Base-by-base conservation (phyloP, 495 filamentous ascomycete species). In the Glutinoglossum americanum region DNA sequence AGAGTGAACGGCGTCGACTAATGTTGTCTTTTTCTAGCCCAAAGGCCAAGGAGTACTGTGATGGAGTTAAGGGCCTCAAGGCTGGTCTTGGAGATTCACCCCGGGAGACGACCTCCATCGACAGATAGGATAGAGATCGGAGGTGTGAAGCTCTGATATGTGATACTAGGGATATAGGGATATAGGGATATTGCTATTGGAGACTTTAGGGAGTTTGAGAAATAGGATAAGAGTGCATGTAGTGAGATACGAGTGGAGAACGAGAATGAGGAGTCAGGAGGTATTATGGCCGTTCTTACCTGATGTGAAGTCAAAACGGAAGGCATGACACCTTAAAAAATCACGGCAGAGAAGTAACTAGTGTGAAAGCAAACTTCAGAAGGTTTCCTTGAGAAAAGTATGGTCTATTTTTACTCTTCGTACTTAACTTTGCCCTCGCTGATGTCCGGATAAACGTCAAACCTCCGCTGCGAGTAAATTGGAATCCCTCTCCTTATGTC, bases 391-490 rank as follows among this genome's bases (percentile, higher is more conserved):
- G 41, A 3, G 41, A 45, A 41, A 45, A 45, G 41, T 23, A 49
- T 27, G 19, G 25, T 25, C 10, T 28, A 53, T 28, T 32, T 11
- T 30, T 53, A 53, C 49, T 53, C 49, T 13, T 53, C 49, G 13
- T 53, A 53, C 28, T 32, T 53, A 17, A 53, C 26, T 0, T 53
- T 30, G 1, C 49, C 49, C 63, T 72, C 63, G 61, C 80, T 85
- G 28, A 99, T 80, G 77, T 99, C 90, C 15, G 86, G 84, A 70
- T 99, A 99, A 26, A 99, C 80, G 71, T 99, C 92, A 69, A 93
- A 97, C 62, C 93, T 73, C 60, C 90, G 76, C 80, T 99, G 93
- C 28, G 72, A 76, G 63, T 80, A 76, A 30, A 97, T 73, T 26
- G 93, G 92, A 65, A 97, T 94, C 19, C 83, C 81, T 69, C 78